Conservation (phyloP, 306 rosid species). For the Quercus agrifolia region DNA sequence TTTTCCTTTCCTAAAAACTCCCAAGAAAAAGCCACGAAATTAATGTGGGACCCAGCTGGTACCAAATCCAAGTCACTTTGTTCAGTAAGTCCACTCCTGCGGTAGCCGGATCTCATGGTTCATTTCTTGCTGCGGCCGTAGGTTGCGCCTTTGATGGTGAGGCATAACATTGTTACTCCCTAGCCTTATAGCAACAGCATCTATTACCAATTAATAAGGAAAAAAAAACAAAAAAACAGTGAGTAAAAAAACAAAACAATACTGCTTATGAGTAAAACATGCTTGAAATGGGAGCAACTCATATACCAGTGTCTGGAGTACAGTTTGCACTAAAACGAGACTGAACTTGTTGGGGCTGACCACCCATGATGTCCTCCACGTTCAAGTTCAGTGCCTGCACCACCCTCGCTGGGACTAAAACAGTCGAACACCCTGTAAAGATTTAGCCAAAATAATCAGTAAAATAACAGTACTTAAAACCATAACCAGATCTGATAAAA, state of each 20-base stretch:
- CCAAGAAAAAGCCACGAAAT: conserved; percentile 8
- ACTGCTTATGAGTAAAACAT: background rate
- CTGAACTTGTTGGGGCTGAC: conserved; percentile 33
- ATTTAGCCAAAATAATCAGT: background rate
- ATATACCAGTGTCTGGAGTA: conserved; percentile 41
- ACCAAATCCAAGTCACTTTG: too few species aligned
- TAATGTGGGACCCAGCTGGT: background rate
- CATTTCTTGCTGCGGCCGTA: conserved; percentile 24
- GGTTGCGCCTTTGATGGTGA: conserved; percentile 39
- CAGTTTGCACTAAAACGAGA: conserved; percentile 27
- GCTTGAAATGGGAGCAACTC: background rate
- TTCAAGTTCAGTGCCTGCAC: conserved; percentile 59
- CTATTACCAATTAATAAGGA: background rate
- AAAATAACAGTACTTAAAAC: background rate
- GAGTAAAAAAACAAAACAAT: background rate
- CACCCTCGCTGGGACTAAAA: conserved; percentile 62
- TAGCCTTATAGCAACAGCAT: conserved; percentile 22
- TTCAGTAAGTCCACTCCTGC: conserved; percentile 72
- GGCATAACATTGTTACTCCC: conserved; percentile 12
- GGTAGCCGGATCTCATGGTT: conserved; percentile 66
- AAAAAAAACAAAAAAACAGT: background rate
- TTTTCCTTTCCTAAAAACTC: background rate
- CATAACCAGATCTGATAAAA: background rate
- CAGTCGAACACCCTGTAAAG: conserved; percentile 48
- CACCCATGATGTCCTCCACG: conserved; percentile 27